Conservation (phyloP, 371 early-diverging fungal genomes). For the Mortierella sp. region DNA sequence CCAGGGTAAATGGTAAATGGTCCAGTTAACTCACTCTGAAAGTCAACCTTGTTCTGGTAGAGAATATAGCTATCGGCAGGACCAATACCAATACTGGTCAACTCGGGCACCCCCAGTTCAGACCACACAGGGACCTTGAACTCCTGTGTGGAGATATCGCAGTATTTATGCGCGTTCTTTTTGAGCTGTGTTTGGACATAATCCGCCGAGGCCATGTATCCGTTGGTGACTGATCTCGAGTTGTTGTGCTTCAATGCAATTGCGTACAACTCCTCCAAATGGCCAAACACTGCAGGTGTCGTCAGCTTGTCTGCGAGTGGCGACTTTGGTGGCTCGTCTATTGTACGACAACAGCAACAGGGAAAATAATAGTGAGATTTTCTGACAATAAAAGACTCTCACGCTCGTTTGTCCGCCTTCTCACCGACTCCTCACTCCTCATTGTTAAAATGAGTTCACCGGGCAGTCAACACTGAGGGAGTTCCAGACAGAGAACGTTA, state of each 20-base stretch:
- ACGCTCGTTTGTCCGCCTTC: background rate
- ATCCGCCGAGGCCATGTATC: slow-evolving; percentile 60
- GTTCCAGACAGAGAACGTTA: background rate
- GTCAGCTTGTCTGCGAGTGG: slow-evolving; percentile 28
- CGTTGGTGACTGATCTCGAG: slow-evolving; percentile 60
- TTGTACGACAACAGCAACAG: background rate
- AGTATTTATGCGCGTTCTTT: slow-evolving; percentile 38
- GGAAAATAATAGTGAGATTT: background rate
- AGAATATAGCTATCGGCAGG: slow-evolving; percentile 12
- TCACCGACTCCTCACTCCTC: background rate
- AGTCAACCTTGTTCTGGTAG: slow-evolving; percentile 60
- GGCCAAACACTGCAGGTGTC: slow-evolving; percentile 49
- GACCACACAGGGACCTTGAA: slow-evolving; percentile 63
- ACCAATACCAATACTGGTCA: slow-evolving; percentile 42
- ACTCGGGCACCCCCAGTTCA: slow-evolving; percentile 48
- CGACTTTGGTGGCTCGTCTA: slow-evolving; percentile 13
- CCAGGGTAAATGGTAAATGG: too few relatives aligned
- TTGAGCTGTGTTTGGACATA: slow-evolving; percentile 57
- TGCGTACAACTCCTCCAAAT: slow-evolving; percentile 57
- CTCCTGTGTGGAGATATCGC: slow-evolving; percentile 54
- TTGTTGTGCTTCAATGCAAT: slow-evolving; percentile 56
- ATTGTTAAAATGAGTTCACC: too few relatives aligned
- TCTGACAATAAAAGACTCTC: background rate
- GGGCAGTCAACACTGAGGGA: background rate
- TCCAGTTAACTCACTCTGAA: slow-evolving; percentile 56